Base-by-base conservation (phyloP, 352 stramenopile species). In the Globisporangium carolinianum region DNA sequence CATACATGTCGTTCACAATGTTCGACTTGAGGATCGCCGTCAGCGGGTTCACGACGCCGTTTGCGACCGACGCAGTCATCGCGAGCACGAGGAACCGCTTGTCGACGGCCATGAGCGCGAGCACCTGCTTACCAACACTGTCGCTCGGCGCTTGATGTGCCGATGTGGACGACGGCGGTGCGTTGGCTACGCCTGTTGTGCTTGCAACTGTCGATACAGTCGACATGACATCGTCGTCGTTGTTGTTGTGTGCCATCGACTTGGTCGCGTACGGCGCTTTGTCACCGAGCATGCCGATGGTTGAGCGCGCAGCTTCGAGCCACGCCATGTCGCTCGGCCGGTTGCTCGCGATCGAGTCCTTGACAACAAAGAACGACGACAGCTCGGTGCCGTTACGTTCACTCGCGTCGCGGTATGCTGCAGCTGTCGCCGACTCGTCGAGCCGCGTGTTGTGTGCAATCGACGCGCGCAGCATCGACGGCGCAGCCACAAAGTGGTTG, bases 11-110 rank as follows among this genome's bases (percentile, higher is more conserved):
- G 5, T 86, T 51, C 37, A 71, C 65, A 32, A 79, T 71, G 61
- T 82, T 74, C 45, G 82, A 81, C 49, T 64, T 76, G 17, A 86
- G 47, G 39, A 87, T 59, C n/a, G 80, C 64, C 24, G 74, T 76
- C 62, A 78, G 14, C 1, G 74, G 78, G 60, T 83, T 7, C 4
- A 79, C 58, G 0, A 70, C 67, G 3, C 58, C 68, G 32, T 78
- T 80, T 32, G 76, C 80, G 18, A 89, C 35, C 6, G 67, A 62
- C 0, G 68, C 70, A 17, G 82, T 15, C 11, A 59, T 58, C 17
- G 76, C 78, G 8, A 86, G 42, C 0, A 68, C 51, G 38, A 86
- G 51, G 47, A 79, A 79, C 42, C 72, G 78, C 66, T 62, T 24
- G 18, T 24, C 18, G 18, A 24, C 18, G 18, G 47, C 38, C 38